Evolutionary conservation across 108 stramenopile species (phyloP), one percentile per base, ranked within the genome.

Genomic region (Conticribra weissflogii): DNA sequence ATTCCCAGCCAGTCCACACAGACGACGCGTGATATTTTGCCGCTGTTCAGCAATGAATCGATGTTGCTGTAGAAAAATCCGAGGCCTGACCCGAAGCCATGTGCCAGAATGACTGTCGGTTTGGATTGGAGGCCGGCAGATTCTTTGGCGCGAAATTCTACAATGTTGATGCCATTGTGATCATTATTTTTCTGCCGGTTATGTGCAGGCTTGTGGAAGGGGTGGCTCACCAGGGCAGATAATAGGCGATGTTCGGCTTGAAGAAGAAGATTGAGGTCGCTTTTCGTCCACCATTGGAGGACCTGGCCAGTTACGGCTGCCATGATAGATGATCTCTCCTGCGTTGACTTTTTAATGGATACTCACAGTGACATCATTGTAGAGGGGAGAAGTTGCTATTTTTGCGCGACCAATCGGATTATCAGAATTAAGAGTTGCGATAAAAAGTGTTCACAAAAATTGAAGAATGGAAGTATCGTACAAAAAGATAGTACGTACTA

Each of bases 1-100:
- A 83, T 83, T 0, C 82, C 82, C 36, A 83, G 45, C 82, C 82
- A 83, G 27, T 83, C 82, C 16, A 83, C 62, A 30, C 64, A 41
- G 22, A 83, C 46, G 51, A 79, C 82, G 19, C 72, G 59, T 19
- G 46, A 33, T 23, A 79, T 48, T 44, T 73, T 73, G n/a, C 77
- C 81, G 48, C 71, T 72, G 25, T 61, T 53, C 7, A 82, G 62
- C 28, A 82, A 53, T 17, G 61, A 34, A 22, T 82, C 77, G 51
- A 82, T 61, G 41, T 78, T 82, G 2, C 75, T 54, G 66, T 75
- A 82, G 57, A 82, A 82, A 56, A 82, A 82, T 0, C 71, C 71
- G 17, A 74, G 45, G 22, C 81, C 81, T n/a, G 76, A 78, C 15
- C 81, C 81, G 48, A 73, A 82, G 14, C 81, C 81, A 52, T 82